These are phyloP conservation scores for Dactylellina haptotyla DNA, from an alignment of 2,329 filamentous ascomycete species.

Conservation along the genomic window DNA sequence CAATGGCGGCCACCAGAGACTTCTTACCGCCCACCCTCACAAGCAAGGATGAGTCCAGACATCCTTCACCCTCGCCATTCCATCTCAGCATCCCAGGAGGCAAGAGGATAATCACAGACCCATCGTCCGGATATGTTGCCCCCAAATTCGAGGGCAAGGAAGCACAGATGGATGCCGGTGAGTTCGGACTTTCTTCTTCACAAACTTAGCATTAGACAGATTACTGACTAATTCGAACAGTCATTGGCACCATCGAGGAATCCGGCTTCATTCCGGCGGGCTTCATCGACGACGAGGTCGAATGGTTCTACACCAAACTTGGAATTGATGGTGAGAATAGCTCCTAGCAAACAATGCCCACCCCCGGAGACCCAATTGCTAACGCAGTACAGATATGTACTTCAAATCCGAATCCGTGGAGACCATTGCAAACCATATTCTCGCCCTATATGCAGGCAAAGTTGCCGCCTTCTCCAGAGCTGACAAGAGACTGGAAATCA, in stretches of 20 bases:
- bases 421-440: conserved; percentile 91
- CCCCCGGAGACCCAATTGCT: neutral
- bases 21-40: conserved; percentile 51
- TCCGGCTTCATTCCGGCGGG: conserved; percentile 86
- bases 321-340: conserved; percentile 77
- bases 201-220: too few species aligned
- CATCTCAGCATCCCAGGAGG: conserved; percentile 61
- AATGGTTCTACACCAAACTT: conserved; percentile 97
- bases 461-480: conserved; percentile 91
- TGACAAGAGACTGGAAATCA: conserved; percentile 93
- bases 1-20: conserved; percentile 43
- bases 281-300: conserved; percentile 84
- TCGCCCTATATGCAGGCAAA: conserved; percentile 95
- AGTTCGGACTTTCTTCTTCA: conserved; percentile 7
- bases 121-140: conserved; percentile 92
- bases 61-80: conserved; percentile 46
- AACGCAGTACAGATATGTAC: conserved; percentile 55
- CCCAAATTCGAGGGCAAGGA: conserved; percentile 92
- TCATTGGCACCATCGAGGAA: conserved; percentile 80
- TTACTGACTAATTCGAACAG: conserved; percentile 64
- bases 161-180: conserved; percentile 75
- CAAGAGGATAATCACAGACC: conserved; percentile 79
- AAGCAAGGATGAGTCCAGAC: conserved; percentile 51
- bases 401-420: conserved; percentile 63
- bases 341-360: neutral